These are phyloP conservation scores for Trametes gibbosa DNA, from an alignment of 768 basidiomycete species.

Conservation along the genomic window DNA sequence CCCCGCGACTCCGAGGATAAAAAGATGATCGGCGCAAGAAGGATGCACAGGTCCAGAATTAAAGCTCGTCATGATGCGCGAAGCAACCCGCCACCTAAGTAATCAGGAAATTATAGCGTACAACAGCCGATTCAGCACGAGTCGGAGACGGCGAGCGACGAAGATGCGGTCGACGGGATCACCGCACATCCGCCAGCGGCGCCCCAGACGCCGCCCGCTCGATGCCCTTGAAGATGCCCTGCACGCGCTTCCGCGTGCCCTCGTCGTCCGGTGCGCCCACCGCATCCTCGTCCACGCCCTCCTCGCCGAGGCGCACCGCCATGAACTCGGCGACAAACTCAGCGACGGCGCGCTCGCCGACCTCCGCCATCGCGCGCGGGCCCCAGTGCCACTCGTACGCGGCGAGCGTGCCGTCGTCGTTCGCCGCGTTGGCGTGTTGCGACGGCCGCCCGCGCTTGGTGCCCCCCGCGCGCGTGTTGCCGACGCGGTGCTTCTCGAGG, in stretches of 20 bases:
- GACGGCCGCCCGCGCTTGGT: constrained; percentile 54
- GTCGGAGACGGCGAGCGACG: no score
- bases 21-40: no score
- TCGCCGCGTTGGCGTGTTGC: constrained; percentile 35
- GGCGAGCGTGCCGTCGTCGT: constrained; percentile 36
- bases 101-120: no score
- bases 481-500: constrained; percentile 63
- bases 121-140: no score
- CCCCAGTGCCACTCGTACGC: constrained; percentile 87
- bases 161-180: not conserved
- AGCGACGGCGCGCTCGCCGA: constrained; percentile 75
- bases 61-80: no score
- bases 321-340: constrained; percentile 81
- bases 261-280: constrained; percentile 21
- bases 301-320: constrained; percentile 39
- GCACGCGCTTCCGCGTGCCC: constrained; percentile 34
- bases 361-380: constrained; percentile 71
- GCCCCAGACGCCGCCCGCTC: constrained; percentile 62
- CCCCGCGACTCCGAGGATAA: no score
- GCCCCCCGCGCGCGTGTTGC: constrained; percentile 36
- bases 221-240: constrained; percentile 52
- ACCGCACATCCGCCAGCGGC: constrained; percentile 6
- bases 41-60: no score
- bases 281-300: constrained; percentile 23
- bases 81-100: no score